Percentiles rank a stretch among this genome's conserved stretches.
Evolutionary conservation across 805 yeast species (phyloP).

Genomic region (Hermanozyma aechmeae): DNA sequence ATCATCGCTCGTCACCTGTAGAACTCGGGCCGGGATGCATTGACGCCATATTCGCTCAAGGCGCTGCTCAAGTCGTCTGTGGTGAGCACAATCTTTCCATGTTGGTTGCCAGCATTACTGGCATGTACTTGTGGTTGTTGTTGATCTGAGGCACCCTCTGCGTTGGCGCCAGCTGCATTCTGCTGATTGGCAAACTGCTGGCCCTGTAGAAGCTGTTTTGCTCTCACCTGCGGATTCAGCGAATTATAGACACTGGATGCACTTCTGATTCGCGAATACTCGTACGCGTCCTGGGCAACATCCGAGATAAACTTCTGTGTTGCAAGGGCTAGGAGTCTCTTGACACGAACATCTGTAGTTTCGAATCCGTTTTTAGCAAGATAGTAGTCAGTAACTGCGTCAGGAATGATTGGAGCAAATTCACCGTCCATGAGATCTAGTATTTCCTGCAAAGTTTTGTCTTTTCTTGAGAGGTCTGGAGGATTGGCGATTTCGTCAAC

Average conservation of each 20-base stretch:
- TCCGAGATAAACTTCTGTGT: constrained; percentile 94
- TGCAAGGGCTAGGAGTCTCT: constrained; percentile 82
- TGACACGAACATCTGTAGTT: constrained; percentile 61
- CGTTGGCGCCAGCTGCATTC: constrained; percentile 15
- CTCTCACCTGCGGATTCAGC: constrained; percentile 77
- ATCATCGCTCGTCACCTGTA: no score
- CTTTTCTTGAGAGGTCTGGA: constrained; percentile 67
- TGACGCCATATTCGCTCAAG: constrained; percentile 83
- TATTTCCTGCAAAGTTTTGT: constrained; percentile 76
- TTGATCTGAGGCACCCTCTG: constrained; percentile 24
- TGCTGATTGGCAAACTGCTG: constrained; percentile 34
- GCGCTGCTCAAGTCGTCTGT: constrained; percentile 93
- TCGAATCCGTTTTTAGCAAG: constrained; percentile 78
- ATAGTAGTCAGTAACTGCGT: constrained; percentile 91
- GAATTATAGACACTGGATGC: constrained; percentile 78
- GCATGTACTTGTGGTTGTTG: constrained; percentile 24
- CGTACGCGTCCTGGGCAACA: constrained; percentile 94
- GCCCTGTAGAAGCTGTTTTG: constrained; percentile 65
- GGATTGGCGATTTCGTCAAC: no score
- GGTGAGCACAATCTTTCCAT: constrained; percentile 77
- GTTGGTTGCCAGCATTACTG: constrained; percentile 41
- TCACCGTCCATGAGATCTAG: constrained; percentile 80
- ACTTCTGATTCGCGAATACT: constrained; percentile 88
- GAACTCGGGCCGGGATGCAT: constrained; percentile 86
- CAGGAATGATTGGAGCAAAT: constrained; percentile 92